Evolutionary conservation across 805 yeast genomes (phyloP).

Genomic region (Suhomyces sp.): DNA sequence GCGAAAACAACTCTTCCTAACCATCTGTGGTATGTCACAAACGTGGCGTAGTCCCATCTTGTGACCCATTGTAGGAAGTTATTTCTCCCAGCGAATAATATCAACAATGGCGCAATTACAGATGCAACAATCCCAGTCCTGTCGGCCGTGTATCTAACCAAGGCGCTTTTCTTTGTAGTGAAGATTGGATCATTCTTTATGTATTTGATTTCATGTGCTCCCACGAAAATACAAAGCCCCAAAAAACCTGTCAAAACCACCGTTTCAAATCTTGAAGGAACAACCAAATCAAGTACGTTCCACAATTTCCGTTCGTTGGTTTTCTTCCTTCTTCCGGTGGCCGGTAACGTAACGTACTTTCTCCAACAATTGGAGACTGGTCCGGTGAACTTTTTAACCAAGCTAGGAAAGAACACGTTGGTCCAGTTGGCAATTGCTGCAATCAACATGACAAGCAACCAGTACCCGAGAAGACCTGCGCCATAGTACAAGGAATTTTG

Average conservation of each 20-base stretch:
- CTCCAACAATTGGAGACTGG: slow-evolving; percentile 13
- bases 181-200: slow-evolving; percentile 14
- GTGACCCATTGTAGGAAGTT: slow-evolving; percentile 16
- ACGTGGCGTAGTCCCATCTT: slow-evolving; percentile 10
- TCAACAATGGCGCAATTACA: slow-evolving; percentile 22
- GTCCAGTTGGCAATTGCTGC: slow-evolving; percentile 11
- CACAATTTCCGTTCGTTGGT: slow-evolving; percentile 17
- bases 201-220: slow-evolving; percentile 9
- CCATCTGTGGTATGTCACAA: slow-evolving; percentile 24
- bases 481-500: slow-evolving; percentile 26
- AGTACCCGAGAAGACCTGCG: slow-evolving; percentile 18
- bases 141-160: slow-evolving; percentile 38
- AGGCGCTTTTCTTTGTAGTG: slow-evolving; percentile 6
- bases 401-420: slow-evolving; percentile 28
- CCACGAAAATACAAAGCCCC: slow-evolving; percentile 13
- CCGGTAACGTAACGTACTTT: slow-evolving; percentile 18
- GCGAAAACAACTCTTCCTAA: slow-evolving; percentile 15
- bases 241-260: slow-evolving; percentile 23
- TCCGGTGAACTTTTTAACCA: slow-evolving; percentile 28
- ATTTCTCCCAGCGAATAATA: slow-evolving; percentile 24
- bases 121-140: slow-evolving; percentile 50
- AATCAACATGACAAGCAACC: slow-evolving; percentile 14
- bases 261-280: slow-evolving; percentile 38
- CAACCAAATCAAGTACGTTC: slow-evolving; percentile 20
- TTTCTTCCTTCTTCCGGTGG: slow-evolving; percentile 17